phyloP scores from a whole-genome alignment of 2,329 filamentous ascomycete species.

The Gaeumannomyces sp. region DNA sequence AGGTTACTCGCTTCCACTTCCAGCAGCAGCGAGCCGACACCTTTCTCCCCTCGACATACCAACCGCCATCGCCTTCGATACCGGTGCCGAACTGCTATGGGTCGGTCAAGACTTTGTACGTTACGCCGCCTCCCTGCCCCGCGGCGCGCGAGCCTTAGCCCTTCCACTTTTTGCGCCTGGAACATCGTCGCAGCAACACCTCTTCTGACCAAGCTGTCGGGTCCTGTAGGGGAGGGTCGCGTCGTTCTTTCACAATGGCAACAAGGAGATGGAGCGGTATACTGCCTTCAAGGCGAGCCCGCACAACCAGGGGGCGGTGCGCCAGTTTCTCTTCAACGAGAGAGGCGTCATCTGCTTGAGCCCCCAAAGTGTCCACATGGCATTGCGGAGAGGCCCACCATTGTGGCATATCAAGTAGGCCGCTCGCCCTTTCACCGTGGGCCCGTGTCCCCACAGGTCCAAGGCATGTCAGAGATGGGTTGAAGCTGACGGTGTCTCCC shows the following conservation, averaged over 20 bases:
- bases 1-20: conserved; percentile 3
- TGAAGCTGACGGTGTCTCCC: conserved; percentile 5
- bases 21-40: neutral
- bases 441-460: neutral
- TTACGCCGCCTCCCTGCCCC: neutral
- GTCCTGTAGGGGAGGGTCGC: conserved; percentile 68
- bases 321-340: conserved; percentile 86
- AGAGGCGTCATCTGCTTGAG: conserved; percentile 85
- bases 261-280: conserved; percentile 78
- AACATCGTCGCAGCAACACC: too few relatives aligned
- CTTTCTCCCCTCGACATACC: neutral
- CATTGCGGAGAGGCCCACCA: conserved; percentile 72
- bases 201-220: neutral
- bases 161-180: too few relatives aligned
- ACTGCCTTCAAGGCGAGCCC: conserved; percentile 82
- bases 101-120: conserved; percentile 80
- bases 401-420: conserved; percentile 78
- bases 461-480: neutral
- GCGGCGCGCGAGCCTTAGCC: neutral
- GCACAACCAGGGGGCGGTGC: conserved; percentile 67
- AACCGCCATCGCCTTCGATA: conserved; percentile 70
- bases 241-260: conserved; percentile 62
- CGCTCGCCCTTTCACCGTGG: neutral
- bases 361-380: conserved; percentile 78
- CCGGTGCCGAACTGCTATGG: conserved; percentile 85